Conservation (phyloP, 805 yeast genomes). For the Cyberlindnera lachancei region DNA sequence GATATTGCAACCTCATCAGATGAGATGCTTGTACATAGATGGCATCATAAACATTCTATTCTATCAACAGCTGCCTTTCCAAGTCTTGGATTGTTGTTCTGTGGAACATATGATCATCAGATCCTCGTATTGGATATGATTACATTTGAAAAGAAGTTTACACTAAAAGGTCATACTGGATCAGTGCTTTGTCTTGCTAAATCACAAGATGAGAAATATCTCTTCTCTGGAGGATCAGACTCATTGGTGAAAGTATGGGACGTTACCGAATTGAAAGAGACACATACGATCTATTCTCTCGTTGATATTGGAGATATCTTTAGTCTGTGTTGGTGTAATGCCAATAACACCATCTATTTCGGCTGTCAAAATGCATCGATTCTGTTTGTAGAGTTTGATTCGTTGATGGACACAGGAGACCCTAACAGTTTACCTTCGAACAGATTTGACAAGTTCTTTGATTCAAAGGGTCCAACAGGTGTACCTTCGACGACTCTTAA, state of each 20-base stretch:
- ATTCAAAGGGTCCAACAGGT: conserved; percentile 83
- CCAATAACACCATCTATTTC: conserved; percentile 55
- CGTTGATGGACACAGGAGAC: conserved; percentile 22
- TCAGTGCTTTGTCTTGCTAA: conserved; percentile 66
- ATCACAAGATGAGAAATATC: conserved; percentile 42
- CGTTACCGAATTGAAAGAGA: conserved; percentile 36
- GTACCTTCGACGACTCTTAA: conserved; percentile 1
- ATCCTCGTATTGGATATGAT: conserved; percentile 63
- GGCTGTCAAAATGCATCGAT: conserved; percentile 93
- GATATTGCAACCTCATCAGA: not conserved
- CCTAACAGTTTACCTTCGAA: conserved; percentile 46
- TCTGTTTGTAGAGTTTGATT: conserved; percentile 50
- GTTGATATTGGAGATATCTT: conserved; percentile 93
- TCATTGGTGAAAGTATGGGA: conserved; percentile 86
- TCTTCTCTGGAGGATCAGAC: conserved; percentile 87
- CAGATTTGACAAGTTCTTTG: conserved; percentile 80
- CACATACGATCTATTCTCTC: conserved; percentile 74
- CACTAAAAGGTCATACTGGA: conserved; percentile 57
- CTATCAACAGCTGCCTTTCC: conserved; percentile 66
- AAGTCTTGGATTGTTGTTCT: conserved; percentile 50
- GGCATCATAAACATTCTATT: conserved; percentile 70
- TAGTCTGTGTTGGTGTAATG: conserved; percentile 63
- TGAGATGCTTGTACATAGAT: conserved; percentile 47
- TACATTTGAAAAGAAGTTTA: conserved; percentile 50
- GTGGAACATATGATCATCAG: conserved; percentile 86